These are phyloP conservation scores for Cladobotryum protrusum DNA, from an alignment of 2,329 filamentous ascomycete species.

Conservation along the genomic window DNA sequence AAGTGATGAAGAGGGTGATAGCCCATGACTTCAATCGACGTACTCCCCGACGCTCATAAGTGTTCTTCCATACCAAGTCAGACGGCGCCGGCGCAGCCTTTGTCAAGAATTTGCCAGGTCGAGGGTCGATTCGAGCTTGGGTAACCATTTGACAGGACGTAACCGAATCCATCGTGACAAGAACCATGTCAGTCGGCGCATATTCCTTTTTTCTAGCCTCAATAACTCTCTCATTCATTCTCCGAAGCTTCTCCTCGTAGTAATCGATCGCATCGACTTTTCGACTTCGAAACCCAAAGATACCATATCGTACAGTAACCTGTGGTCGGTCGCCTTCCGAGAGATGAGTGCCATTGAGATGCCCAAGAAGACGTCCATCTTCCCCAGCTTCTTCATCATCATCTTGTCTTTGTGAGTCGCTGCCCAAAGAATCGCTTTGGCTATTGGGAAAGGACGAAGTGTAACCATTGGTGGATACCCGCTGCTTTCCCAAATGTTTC, in stretches of 20 bases:
- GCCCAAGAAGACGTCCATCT: constrained; percentile 53
- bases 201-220: constrained; percentile 69
- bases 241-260: constrained; percentile 78
- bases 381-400: constrained; percentile 45
- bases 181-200: constrained; percentile 73
- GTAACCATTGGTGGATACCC: constrained; percentile 8
- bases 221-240: constrained; percentile 68
- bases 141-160: constrained; percentile 92
- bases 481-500: constrained; percentile 43
- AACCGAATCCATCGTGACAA: constrained; percentile 96
- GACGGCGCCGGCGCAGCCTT: constrained; percentile 81
- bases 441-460: not conserved
- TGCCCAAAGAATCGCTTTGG: constrained; percentile 14
- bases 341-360: constrained; percentile 25
- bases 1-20: constrained; percentile 74
- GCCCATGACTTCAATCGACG: constrained; percentile 75
- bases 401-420: constrained; percentile 25
- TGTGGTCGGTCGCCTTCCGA: constrained; percentile 53
- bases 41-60: constrained; percentile 68
- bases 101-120: constrained; percentile 77
- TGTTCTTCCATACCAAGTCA: constrained; percentile 94
- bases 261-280: constrained; percentile 90
- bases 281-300: constrained; percentile 62
- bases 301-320: constrained; percentile 71
- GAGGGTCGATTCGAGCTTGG: constrained; percentile 87